phyloP scores from a whole-genome alignment of 257 asterid species.

The Scutellaria minor region DNA sequence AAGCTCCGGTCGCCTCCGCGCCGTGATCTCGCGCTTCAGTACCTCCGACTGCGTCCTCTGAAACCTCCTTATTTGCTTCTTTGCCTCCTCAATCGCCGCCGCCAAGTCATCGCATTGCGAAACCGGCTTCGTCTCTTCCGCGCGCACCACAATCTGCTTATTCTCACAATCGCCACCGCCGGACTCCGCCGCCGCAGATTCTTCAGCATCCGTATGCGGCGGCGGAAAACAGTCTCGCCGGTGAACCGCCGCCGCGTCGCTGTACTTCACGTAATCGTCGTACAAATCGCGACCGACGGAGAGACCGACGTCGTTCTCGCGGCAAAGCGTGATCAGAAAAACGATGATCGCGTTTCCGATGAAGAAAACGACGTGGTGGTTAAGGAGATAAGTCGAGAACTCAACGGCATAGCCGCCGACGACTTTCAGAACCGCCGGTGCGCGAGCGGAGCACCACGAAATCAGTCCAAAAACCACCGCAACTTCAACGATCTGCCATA shows the following conservation, averaged over 20 bases:
- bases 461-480: slow-evolving; percentile 46
- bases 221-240: slow-evolving; percentile 23
- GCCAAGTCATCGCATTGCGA: slow-evolving; percentile 50
- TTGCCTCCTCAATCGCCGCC: slow-evolving; percentile 61
- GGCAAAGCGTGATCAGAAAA: slow-evolving; percentile 52
- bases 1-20: slow-evolving; percentile 46
- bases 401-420: slow-evolving; percentile 37
- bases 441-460: slow-evolving; percentile 68
- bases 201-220: not conserved
- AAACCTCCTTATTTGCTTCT: slow-evolving; percentile 56
- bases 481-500: slow-evolving; percentile 49
- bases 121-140: slow-evolving; percentile 27
- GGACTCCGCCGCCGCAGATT: slow-evolving; percentile 9
- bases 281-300: slow-evolving; percentile 44
- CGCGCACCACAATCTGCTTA: slow-evolving; percentile 46
- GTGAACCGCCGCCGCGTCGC: slow-evolving; percentile 41
- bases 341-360: slow-evolving; percentile 71
- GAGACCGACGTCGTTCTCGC: slow-evolving; percentile 39
- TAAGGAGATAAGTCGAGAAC: slow-evolving; percentile 39
- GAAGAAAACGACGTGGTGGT: slow-evolving; percentile 77
- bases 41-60: slow-evolving; percentile 76
- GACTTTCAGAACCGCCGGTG: slow-evolving; percentile 46
- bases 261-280: slow-evolving; percentile 49
- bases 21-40: slow-evolving; percentile 58
- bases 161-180: slow-evolving; percentile 37